Evolutionary conservation across 139 green algal genomes (phyloP), one percentile per base, ranked within the genome.

Genomic region (Pleodorina starrii): DNA sequence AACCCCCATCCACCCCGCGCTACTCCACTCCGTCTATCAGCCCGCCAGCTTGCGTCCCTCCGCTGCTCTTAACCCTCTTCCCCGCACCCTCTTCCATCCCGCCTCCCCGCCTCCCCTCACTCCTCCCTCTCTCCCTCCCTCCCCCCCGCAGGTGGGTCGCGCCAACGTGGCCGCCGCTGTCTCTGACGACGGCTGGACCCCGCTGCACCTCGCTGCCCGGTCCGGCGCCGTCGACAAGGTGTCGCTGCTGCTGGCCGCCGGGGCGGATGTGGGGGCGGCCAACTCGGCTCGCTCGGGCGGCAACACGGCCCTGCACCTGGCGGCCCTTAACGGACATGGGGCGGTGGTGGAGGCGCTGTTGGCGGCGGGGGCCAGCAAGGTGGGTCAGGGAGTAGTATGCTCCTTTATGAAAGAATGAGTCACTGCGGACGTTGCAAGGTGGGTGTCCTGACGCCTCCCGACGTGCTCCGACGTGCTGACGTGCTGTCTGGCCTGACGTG

Each of bases 181-280:
- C 1, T 88, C 93, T 21, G 85, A 88, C 11, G 79, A 92, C 9
- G 93, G 94, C 59, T 95, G 92, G 92, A 95, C 93, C 11, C 94
- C 94, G 1, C 87, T 96, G n/a, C 95, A 96, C 74, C 87, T 96
- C 36, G 91, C 94, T 9, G 87, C 93, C 1, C 84, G 94, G 1
- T 50, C 23, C 0, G 92, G 91, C 50, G 93, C 91, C 36, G 83
- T 74, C 21, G 79, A 91, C 0, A 92, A 94, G 40, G 90, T 93
- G 50, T 1, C 50, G 29, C 7, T 51, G 71, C 84, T 96, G 90
- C 90, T 96, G 36, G 76, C 43, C 0, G 92, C 92, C 19, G 93
- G 94, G 19, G 93, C 92, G 14, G 23, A 87, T 27, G 69, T 85
- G 7, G 51, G 23, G n/a, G 82, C 74, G 19, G 82, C 74, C 74